phyloP scores from a whole-genome alignment of 2,329 filamentous ascomycete genomes.

The Trichoderma sp. region DNA sequence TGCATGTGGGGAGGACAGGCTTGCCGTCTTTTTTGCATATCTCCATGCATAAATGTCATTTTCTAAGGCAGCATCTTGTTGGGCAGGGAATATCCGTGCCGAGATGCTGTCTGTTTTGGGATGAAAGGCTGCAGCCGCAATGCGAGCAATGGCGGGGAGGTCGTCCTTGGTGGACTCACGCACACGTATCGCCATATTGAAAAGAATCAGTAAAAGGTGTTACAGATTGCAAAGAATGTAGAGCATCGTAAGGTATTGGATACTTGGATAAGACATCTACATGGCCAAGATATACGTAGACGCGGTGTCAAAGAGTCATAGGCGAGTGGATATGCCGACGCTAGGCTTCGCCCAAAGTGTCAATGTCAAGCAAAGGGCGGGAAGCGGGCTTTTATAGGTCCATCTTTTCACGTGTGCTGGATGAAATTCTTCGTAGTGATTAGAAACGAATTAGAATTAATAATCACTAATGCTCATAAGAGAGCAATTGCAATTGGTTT shows the following conservation, averaged over 20 bases:
- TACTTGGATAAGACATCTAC: neutral
- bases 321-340: neutral
- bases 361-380: slow-evolving; percentile 25
- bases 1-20: slow-evolving; percentile 26
- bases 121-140: slow-evolving; percentile 35
- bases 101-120: slow-evolving; percentile 30
- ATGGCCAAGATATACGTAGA: neutral
- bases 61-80: neutral
- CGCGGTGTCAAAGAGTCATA: neutral
- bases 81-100: slow-evolving; percentile 29
- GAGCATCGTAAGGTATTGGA: neutral
- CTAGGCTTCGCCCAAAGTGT: slow-evolving; percentile 19
- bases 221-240: neutral
- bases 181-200: slow-evolving; percentile 35
- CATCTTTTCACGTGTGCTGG: neutral
- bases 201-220: neutral
- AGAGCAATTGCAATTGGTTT: neutral
- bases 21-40: slow-evolving; percentile 28
- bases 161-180: slow-evolving; percentile 36
- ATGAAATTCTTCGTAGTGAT: neutral
- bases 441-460: neutral
- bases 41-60: slow-evolving; percentile 29
- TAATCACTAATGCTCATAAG: neutral
- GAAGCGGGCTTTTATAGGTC: neutral
- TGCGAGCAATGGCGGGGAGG: slow-evolving; percentile 33